Base-by-base conservation (phyloP, 108 stramenopile species). In the Parmales sp. region DNA sequence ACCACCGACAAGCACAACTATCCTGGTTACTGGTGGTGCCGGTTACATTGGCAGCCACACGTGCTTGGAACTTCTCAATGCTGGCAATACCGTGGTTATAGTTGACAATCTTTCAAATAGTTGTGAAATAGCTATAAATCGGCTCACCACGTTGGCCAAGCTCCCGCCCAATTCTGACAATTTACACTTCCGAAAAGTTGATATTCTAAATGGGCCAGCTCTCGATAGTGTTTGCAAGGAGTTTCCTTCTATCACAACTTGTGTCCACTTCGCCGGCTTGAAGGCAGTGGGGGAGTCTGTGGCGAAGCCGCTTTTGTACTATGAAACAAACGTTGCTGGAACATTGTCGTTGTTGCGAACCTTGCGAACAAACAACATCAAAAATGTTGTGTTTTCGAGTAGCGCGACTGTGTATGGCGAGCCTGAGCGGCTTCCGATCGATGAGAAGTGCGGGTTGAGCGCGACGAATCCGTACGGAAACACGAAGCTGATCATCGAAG, bases 41-140 rank as follows among this genome's bases (percentile, higher is more conserved):
- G 99, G 99, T 16, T 99, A 96, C 86, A 99, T 99, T 68, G 99
- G 97, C 26, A 88, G 88, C 1, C 99, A 98, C 75, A 99, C 99
- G 1, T 91, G 94, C 68, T 68, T 98, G 51, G 91, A 93, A 73
- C 80, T 99, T 28, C 77, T 99, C 28, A 69, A 86, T 44, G 83
- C 91, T 13, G 86, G 86, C 25, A 95, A 95, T 80, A 78, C 84
- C 44, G 87, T 92, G 38, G 89, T 90, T 0, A 90, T 95, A 1
- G 83, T 91, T 0, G 92, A 94, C 74, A 89, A 89, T 64, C 76
- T 92, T 16, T 38, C 72, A 67, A 95, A 95, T 64, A 86, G 89
- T 6, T 83, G 73, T 37, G 36, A 41, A n/a, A 77, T 79, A 64
- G 76, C 87, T 1, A 45, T 95, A 50, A 79, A 83, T 46, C 85